phyloP scores from a whole-genome alignment of 2,329 filamentous ascomycete genomes.

The Lecanicillium sp. region DNA sequence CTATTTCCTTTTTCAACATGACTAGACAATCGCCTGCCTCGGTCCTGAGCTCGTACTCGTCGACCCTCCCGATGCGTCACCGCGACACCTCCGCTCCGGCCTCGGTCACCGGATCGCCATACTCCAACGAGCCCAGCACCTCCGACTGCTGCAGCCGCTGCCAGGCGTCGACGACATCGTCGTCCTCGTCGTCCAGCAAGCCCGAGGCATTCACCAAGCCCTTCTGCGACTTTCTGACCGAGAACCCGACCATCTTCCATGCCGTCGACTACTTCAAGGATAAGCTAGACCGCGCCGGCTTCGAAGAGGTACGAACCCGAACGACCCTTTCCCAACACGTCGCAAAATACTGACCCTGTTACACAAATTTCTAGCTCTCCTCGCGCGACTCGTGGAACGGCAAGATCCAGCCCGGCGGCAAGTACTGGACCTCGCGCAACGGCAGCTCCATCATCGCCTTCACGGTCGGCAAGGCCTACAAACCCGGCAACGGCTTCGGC shows the following conservation, averaged over 20 bases:
- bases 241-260: constrained; percentile 92
- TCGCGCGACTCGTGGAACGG: constrained; percentile 70
- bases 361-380: constrained; percentile 45
- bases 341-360: not conserved
- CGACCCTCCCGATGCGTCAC: constrained; percentile 37
- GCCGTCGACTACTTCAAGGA: constrained; percentile 71
- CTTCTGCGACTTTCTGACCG: constrained; percentile 78
- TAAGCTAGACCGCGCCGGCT: constrained; percentile 66
- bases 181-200: constrained; percentile 20
- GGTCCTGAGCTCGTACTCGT: constrained; percentile 34
- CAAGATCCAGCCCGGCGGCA: constrained; percentile 69
- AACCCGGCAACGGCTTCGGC: constrained; percentile 76
- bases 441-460: constrained; percentile 82
- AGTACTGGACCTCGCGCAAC: constrained; percentile 84
- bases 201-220: constrained; percentile 70
- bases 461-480: constrained; percentile 70
- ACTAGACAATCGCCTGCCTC: constrained; percentile 34
- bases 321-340: constrained; percentile 13
- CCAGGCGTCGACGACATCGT: constrained; percentile 22
- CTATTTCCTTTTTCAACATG: constrained; percentile 22
- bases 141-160: constrained; percentile 26
- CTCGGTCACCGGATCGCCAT: constrained; percentile 9
- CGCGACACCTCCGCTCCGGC: constrained; percentile 21
- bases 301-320: constrained; percentile 55
- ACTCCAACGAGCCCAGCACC: not conserved